Evolutionary conservation across 768 basidiomycete genomes (phyloP), one percentile per base, ranked within the genome.

Genomic region (Rubroboletus pulcherrimus): DNA sequence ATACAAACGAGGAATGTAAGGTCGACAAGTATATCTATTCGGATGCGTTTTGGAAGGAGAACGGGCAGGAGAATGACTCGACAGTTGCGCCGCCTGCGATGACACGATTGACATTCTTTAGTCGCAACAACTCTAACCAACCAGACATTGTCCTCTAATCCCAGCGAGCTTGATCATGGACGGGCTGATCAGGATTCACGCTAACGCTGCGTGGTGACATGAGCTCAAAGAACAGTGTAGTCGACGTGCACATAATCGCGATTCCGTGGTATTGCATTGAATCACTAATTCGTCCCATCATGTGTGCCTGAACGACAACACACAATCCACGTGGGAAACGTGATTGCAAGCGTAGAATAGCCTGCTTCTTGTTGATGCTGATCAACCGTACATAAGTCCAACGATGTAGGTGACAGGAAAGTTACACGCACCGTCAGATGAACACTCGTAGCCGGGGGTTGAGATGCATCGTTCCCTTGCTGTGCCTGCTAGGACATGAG

Each of bases 1-100:
- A n/a, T 24, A 30, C 42, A 51, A 38, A 41, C 11, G 45, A 55
- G 58, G 58, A 60, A 55, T 60, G 46, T 56, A 55, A 48, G 17
- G 58, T 59, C 30, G 44, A 34, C 29, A 40, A 9, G 21, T 39
- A 50, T 49, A 54, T 54, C 39, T 48, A 40, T 30, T 3, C 12
- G 35, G 35, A 14, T 47, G 21, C 5, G 15, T 19, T 31, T 3
- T 19, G 33, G 8, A 21, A 7, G 14, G 17, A 10, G 1, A 24
- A 45, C n/a, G 17, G 6, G 44, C 3, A 19, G n/a, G 26, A 5
- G 17, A 29, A 47, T 12, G n/a, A 21, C 12, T 19, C 17, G 17
- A 7, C 7, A 12, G 26, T 43, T 29, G 42, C 15, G 8, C 26
- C 11, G 39, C 5, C 19, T 40, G 19, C 12, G 3, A 14, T 15